Evolutionary conservation across 2,329 filamentous ascomycete genomes (phyloP).

Genomic region (Capronia epimyces): DNA sequence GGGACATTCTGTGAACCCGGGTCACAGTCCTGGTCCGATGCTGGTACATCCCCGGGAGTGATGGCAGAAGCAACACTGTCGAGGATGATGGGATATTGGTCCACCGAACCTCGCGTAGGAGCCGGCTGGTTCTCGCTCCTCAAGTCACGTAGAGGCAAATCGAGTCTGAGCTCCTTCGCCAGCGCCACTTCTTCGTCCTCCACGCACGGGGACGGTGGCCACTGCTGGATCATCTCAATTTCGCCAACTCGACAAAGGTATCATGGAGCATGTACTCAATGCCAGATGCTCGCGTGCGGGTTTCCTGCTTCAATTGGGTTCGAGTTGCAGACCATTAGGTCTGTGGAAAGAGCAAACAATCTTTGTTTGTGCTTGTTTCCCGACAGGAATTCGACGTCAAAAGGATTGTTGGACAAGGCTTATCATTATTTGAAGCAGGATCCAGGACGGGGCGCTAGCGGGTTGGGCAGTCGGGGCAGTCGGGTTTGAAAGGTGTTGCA

Average conservation of each 20-base stretch:
- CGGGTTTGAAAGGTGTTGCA: conserved; percentile 17
- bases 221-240: conserved; percentile 26
- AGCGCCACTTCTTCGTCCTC: conserved; percentile 43
- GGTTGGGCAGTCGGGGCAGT: conserved; percentile 17
- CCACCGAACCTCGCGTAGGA: conserved; percentile 37
- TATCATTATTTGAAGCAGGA: conserved; percentile 11
- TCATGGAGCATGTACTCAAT: conserved; percentile 14
- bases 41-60: neutral
- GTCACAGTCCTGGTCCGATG: neutral
- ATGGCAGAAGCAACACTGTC: conserved; percentile 27
- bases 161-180: conserved; percentile 36
- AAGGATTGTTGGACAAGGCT: conserved; percentile 5
- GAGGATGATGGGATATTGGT: conserved; percentile 43
- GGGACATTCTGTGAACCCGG: conserved; percentile 3
- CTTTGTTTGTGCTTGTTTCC: neutral
- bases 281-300: conserved; percentile 6
- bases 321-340: neutral
- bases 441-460: conserved; percentile 4
- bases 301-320: neutral
- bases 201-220: conserved; percentile 42
- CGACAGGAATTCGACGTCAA: neutral
- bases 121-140: conserved; percentile 29
- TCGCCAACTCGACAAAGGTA: conserved; percentile 8
- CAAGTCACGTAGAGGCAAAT: conserved; percentile 27
- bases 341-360: neutral